Evolutionary conservation across 768 basidiomycete species (phyloP).

Genomic region (Pleurotus eryngii): DNA sequence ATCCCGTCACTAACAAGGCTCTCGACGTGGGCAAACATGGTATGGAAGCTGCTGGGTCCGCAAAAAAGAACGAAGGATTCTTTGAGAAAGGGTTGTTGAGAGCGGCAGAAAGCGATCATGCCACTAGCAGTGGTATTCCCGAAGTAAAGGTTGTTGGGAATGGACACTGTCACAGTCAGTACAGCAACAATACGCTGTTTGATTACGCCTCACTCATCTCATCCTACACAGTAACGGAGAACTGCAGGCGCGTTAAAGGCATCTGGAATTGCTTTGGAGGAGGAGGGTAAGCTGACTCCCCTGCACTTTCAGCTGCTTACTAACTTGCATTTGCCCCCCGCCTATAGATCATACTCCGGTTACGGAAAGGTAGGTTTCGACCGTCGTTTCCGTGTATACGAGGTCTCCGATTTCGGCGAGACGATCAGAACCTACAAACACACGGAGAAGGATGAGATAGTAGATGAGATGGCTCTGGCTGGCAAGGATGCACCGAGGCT

Average conservation of each 20-base stretch:
- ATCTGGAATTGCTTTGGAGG: constrained; percentile 93
- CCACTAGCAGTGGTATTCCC: constrained; percentile 37
- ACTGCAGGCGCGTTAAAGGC: constrained; percentile 80
- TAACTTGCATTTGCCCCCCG: not conserved
- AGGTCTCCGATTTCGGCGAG: constrained; percentile 88
- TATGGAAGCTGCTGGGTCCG: constrained; percentile 55
- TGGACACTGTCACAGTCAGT: constrained; percentile 84
- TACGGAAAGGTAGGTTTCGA: constrained; percentile 88
- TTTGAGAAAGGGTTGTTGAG: constrained; percentile 77
- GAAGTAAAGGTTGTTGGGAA: constrained; percentile 90
- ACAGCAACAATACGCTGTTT: not conserved
- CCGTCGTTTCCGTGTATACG: constrained; percentile 85
- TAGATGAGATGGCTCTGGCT: constrained; percentile 62
- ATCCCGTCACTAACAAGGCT: constrained; percentile 51
- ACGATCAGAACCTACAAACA: constrained; percentile 87
- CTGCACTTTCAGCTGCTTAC: not conserved
- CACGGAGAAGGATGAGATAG: constrained; percentile 63
- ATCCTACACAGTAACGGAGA: constrained; percentile 67
- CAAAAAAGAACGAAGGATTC: constrained; percentile 76
- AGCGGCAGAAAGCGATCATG: constrained; percentile 69
- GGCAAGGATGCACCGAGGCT: constrained; percentile 41
- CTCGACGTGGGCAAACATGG: constrained; percentile 71
- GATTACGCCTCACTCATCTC: constrained; percentile 7
- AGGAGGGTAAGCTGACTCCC: constrained; percentile 55
- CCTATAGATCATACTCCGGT: constrained; percentile 69